Evolutionary conservation across 352 stramenopile species (phyloP).

Genomic region (Blastocystis sp.): DNA sequence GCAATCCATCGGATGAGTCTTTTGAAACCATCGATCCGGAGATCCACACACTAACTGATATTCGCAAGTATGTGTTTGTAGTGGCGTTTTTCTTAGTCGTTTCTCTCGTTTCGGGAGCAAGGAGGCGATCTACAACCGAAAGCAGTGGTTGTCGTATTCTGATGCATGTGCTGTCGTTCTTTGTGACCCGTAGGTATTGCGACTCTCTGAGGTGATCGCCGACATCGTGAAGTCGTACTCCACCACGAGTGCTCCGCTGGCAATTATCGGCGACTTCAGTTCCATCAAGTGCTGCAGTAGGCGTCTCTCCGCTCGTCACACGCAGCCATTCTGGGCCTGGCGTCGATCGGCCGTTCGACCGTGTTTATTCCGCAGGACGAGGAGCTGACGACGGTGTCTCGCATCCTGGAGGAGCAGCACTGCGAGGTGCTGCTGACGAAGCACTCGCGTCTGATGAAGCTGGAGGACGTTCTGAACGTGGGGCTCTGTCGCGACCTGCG

Average conservation of each 20-base stretch:
- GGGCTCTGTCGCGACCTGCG: background rate
- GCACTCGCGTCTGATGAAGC: slow-evolving; percentile 1
- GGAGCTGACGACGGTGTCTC: background rate
- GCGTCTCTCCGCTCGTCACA: background rate
- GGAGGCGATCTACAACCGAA: background rate
- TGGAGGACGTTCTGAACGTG: background rate
- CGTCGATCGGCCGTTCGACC: background rate
- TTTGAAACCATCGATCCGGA: slow-evolving; percentile 36
- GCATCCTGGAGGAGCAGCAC: slow-evolving; percentile 46
- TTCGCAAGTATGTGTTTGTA: slow-evolving; percentile 66
- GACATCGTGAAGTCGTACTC: background rate
- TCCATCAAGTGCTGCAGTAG: slow-evolving; percentile 35
- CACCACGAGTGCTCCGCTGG: background rate
- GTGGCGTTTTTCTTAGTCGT: background rate
- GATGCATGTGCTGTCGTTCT: background rate
- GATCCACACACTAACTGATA: slow-evolving; percentile 67
- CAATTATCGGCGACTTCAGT: slow-evolving; percentile 36
- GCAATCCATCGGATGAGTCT: background rate
- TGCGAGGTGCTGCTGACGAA: slow-evolving; percentile 40
- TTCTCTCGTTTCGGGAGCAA: background rate
- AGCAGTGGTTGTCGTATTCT: slow-evolving; percentile 8
- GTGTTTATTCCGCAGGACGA: slow-evolving; percentile 20
- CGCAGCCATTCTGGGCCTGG: slow-evolving; percentile 20
- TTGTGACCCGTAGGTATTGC: background rate
- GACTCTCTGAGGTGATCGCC: background rate